These are phyloP conservation scores for Geotrichum histeridarum DNA, from an alignment of 1,139 yeast species.

Conservation along the genomic window DNA sequence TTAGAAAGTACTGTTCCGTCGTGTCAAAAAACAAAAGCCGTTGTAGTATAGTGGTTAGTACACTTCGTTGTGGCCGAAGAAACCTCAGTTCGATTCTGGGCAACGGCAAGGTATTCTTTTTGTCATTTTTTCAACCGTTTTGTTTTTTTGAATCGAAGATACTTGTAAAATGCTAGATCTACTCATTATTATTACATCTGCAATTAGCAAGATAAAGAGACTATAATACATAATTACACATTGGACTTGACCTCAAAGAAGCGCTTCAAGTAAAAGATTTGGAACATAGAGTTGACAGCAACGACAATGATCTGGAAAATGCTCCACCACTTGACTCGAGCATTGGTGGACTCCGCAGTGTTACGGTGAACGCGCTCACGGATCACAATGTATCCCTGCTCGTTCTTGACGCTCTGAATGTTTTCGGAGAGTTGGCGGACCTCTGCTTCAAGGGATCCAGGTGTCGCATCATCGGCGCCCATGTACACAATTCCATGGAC, in stretches of 20 bases:
- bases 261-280: slow-evolving; percentile 86
- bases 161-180: too few species aligned
- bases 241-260: slow-evolving; percentile 92
- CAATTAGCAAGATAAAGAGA: too few species aligned
- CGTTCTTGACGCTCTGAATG: slow-evolving; percentile 84
- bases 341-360: slow-evolving; percentile 95
- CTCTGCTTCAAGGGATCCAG: slow-evolving; percentile 80
- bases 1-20: too few species aligned
- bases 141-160: not conserved
- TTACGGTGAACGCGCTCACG: slow-evolving; percentile 97
- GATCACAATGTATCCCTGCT: slow-evolving; percentile 79
- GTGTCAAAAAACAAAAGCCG: slow-evolving; percentile 28
- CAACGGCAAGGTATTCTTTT: slow-evolving; percentile 31
- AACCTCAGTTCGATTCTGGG: slow-evolving; percentile 41
- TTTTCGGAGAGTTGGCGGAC: slow-evolving; percentile 70
- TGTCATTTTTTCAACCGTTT: not conserved
- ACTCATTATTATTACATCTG: too few species aligned
- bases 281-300: slow-evolving; percentile 81
- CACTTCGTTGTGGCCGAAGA: slow-evolving; percentile 39
- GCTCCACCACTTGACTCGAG: slow-evolving; percentile 98
- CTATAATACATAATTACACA: slow-evolving; percentile 45
- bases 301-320: slow-evolving; percentile 85
- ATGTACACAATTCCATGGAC: slow-evolving; percentile 89
- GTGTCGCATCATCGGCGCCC: slow-evolving; percentile 75
- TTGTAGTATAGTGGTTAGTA: slow-evolving; percentile 33